Base-by-base conservation (phyloP, 2,329 filamentous ascomycete genomes). In the Chaetomium olivaceum region DNA sequence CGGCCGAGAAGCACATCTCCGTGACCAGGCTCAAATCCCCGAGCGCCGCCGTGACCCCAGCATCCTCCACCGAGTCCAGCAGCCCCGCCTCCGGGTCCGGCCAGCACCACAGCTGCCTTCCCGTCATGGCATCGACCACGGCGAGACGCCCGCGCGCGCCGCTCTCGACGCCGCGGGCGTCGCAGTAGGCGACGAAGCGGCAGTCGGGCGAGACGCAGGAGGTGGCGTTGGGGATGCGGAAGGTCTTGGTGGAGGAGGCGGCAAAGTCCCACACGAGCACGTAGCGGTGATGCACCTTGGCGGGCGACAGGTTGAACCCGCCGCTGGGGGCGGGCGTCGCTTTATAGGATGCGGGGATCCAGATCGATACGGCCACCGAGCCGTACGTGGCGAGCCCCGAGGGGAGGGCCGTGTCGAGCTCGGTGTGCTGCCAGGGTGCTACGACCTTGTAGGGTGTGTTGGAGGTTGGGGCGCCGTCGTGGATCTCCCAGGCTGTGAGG, bases 231-330 rank as follows among this genome's bases (percentile, higher is more conserved):
- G 78, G 78, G 51, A 80, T 80, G n/a, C 71, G 70, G 68, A 78
- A 79, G 0, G 75, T 77, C 6, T 73, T 71, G 0, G 78, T 79
- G n/a, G 74, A 76, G 66, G 75, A 76, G 5, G 73, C 75, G 0
- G 74, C 68, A 7, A 80, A 76, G 62, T 80, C 78, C 78, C 78
- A 80, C 14, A 80, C 74, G 7, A 80, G 70, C 4, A 80, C 77
- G 48, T 76, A 73, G 0, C 77, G 74, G 61, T 72, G 72, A 1
- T 73, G 70, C 3, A 80, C 77, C 1, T 69, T 25, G 0, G 75
- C 73, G 0, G 76, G 76, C 1, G 71, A 71, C 0, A 80, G 73
- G 58, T 78, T 78, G 67, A 72, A 79, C 2, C 74, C 75, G 29
- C 63, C 46, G 14, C 74, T 71, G 0, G 74, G 72, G 8, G 79